Percentiles rank a stretch among this genome's conserved stretches.
Conservation (phyloP, 208 protist genomes). For the Wallacemonas rigidus region DNA sequence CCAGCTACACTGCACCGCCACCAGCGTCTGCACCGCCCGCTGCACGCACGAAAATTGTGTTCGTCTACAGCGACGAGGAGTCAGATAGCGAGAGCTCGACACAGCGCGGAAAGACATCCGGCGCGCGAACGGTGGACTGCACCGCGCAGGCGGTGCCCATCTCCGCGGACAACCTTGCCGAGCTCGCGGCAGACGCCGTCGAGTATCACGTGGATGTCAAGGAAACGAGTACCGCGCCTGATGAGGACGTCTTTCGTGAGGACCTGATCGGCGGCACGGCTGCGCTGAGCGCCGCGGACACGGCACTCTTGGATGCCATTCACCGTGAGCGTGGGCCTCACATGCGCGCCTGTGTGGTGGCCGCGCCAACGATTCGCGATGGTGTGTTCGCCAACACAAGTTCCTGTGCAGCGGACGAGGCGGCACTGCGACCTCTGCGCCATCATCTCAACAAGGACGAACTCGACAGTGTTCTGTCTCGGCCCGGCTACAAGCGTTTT, state of each 20-base stretch:
- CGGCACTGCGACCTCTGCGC: slow-evolving; percentile 18
- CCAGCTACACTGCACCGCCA: not conserved
- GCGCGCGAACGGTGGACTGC: slow-evolving; percentile 19
- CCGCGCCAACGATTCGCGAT: slow-evolving; percentile 11
- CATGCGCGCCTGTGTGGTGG: slow-evolving; percentile 2
- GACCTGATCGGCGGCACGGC: slow-evolving; percentile 25
- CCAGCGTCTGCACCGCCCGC: slow-evolving; percentile 9
- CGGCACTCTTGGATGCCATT: slow-evolving; percentile 13
- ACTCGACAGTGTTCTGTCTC: not conserved
- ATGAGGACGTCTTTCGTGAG: slow-evolving; percentile 32
- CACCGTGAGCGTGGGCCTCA: not conserved
- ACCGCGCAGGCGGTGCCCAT: slow-evolving; percentile 20
- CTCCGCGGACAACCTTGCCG: slow-evolving; percentile 31
- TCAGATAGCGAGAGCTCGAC: slow-evolving; percentile 21
- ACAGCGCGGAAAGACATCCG: no score
- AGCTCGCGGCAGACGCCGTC: slow-evolving; percentile 39
- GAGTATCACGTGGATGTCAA: not conserved
- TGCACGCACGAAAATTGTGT: slow-evolving; percentile 57
- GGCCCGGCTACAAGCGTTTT: slow-evolving; percentile 29
- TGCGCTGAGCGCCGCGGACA: slow-evolving; percentile 13
- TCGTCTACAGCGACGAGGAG: slow-evolving; percentile 83
- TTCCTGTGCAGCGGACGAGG: not conserved
- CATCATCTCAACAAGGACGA: slow-evolving; percentile 21
- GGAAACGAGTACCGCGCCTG: slow-evolving; percentile 10
- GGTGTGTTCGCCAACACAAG: not conserved